Evolutionary conservation across 2,329 filamentous ascomycete genomes (phyloP).

Genomic region (Arthroderma sp.): DNA sequence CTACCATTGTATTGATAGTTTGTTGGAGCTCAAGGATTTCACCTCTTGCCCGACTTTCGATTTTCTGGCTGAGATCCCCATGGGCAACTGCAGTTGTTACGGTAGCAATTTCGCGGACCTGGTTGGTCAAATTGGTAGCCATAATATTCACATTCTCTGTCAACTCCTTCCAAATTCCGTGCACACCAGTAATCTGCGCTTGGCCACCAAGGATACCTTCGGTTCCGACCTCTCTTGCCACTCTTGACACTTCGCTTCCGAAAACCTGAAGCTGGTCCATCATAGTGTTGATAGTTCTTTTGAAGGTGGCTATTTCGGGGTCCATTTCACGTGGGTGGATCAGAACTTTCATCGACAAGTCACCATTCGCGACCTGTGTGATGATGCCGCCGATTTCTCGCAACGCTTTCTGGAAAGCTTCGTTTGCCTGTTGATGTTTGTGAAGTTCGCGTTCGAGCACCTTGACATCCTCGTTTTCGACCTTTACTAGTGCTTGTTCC

Average conservation of each 20-base stretch:
- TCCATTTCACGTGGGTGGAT: conserved; percentile 96
- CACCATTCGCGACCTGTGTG: conserved; percentile 86
- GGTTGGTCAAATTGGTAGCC: conserved; percentile 69
- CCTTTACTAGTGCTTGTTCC: conserved; percentile 64
- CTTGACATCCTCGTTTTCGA: conserved; percentile 78
- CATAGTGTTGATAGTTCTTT: conserved; percentile 97
- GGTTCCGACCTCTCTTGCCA: conserved; percentile 90
- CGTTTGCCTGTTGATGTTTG: conserved; percentile 96
- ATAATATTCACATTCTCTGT: conserved; percentile 82
- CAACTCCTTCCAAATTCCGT: conserved; percentile 94
- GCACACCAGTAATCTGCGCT: conserved; percentile 83
- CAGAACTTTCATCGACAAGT: conserved; percentile 90
- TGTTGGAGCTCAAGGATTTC: conserved; percentile 74
- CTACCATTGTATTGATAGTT: conserved; percentile 83
- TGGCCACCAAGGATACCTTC: conserved; percentile 90
- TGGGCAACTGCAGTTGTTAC: conserved; percentile 74
- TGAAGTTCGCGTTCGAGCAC: conserved; percentile 83
- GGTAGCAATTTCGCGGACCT: conserved; percentile 74
- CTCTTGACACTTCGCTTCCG: conserved; percentile 86
- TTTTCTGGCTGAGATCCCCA: conserved; percentile 72
- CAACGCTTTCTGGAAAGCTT: conserved; percentile 94
- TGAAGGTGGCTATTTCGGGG: conserved; percentile 94
- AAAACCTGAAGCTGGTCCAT: conserved; percentile 97
- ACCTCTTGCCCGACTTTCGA: conserved; percentile 65
- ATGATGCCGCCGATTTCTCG: conserved; percentile 96